Conservation (phyloP, 768 basidiomycete species). For the Pleurotus tuoliensis region DNA sequence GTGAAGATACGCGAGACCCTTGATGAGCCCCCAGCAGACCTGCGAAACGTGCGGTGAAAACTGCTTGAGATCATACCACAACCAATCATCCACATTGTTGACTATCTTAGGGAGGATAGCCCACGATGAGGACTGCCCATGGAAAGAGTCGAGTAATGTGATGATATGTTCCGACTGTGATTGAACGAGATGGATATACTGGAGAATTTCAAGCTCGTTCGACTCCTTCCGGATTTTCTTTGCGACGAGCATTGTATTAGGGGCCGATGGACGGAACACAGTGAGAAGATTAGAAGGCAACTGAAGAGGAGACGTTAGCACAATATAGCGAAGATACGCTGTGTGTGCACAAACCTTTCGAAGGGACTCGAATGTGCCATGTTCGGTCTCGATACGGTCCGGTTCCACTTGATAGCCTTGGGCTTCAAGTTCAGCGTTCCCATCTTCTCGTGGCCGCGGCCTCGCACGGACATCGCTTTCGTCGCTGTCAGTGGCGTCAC, state of each 20-base stretch:
- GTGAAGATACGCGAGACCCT: conserved; percentile 51
- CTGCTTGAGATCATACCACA: not conserved
- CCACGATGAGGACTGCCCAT: not conserved
- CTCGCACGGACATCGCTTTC: no score
- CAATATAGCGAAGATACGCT: not conserved
- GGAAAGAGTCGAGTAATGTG: conserved; percentile 7
- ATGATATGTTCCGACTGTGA: conserved; percentile 4
- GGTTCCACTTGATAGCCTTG: conserved; percentile 5
- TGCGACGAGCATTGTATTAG: not conserved
- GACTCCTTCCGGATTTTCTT: conserved; percentile 7
- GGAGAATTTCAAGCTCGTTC: conserved; percentile 8
- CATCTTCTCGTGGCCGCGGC: no score
- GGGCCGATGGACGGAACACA: not conserved
- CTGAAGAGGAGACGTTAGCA: not conserved
- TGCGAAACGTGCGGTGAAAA: not conserved
- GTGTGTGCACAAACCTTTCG: not conserved
- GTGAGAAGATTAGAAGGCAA: conserved; percentile 3
- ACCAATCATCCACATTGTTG: not conserved
- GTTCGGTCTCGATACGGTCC: not conserved
- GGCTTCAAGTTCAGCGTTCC: not conserved
- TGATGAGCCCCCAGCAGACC: not conserved
- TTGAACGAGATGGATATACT: not conserved
- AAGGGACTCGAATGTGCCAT: not conserved
- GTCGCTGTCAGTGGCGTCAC: no score
- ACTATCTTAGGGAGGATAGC: conserved; percentile 3